These are phyloP conservation scores for Fusarium albidum DNA, from an alignment of 2,329 filamentous ascomycete species.

Conservation along the genomic window DNA sequence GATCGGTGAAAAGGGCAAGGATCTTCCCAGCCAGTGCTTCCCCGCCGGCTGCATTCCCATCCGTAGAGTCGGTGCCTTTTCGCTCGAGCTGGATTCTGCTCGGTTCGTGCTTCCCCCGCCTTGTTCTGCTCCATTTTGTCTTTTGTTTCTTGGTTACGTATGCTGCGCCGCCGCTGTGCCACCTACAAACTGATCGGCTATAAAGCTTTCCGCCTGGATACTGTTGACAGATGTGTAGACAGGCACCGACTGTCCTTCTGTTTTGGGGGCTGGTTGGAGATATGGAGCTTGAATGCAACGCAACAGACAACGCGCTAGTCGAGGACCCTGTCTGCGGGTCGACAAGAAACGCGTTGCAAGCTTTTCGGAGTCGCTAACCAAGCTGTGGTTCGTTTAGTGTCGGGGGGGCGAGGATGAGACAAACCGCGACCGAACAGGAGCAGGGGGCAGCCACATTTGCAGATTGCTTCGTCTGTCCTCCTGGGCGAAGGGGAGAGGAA, in stretches of 20 bases:
- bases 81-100: conserved; percentile 9
- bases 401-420: conserved; percentile 34
- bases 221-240: conserved; percentile 2
- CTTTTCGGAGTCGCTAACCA: conserved; percentile 25
- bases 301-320: conserved; percentile 28
- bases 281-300: conserved; percentile 21
- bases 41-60: conserved; percentile 29
- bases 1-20: conserved; percentile 33
- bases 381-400: conserved; percentile 37
- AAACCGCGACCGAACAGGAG: conserved; percentile 19
- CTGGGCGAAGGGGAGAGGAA: conserved; percentile 17
- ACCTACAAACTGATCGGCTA: background rate
- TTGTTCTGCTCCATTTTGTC: conserved; percentile 6
- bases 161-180: conserved; percentile 20
- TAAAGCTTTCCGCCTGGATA: background rate
- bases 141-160: background rate
- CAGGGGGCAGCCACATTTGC: conserved; percentile 28
- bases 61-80: conserved; percentile 31
- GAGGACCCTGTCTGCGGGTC: conserved; percentile 31
- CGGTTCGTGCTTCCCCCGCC: conserved; percentile 12
- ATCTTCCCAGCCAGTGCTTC: conserved; percentile 28
- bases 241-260: conserved; percentile 13
- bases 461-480: conserved; percentile 37
- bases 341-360: conserved; percentile 31
- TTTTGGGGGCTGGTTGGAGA: conserved; percentile 8